Conservation (phyloP, 225 moss, liverwort and hornwort species). For the Physcomitrium patens region DNA sequence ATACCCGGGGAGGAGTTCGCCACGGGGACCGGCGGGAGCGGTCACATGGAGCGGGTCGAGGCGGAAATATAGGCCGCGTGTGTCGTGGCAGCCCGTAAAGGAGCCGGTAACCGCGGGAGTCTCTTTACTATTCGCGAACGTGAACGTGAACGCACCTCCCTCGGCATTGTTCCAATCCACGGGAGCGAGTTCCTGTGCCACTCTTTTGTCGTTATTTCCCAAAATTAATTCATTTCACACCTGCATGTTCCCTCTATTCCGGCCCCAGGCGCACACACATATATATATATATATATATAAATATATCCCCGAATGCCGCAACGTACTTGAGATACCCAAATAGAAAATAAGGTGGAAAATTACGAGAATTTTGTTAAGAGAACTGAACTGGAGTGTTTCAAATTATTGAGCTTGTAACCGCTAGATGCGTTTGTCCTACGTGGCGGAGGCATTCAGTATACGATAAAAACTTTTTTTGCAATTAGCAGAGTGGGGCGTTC, state of each 20-base stretch:
- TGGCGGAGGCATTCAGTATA: not conserved
- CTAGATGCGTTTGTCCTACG: too few species aligned
- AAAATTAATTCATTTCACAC: not conserved
- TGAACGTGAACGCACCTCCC: too few species aligned
- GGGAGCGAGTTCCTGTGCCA: too few species aligned
- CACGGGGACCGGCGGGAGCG: not conserved
- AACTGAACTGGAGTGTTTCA: too few species aligned
- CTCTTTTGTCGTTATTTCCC: not conserved
- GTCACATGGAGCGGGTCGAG: not conserved
- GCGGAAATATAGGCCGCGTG: not conserved
- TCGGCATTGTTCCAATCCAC: too few species aligned
- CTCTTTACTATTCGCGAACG: not conserved
- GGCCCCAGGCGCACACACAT: not conserved
- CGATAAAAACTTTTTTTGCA: not conserved
- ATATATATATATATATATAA: too few species aligned
- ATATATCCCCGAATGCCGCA: not conserved
- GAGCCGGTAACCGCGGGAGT: not conserved
- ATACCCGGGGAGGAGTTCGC: too few species aligned
- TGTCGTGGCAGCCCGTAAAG: not conserved
- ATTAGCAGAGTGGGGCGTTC: not conserved
- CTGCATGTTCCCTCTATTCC: not conserved
- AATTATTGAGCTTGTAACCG: too few species aligned
- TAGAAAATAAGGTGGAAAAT: too few species aligned
- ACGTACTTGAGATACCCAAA: not conserved
- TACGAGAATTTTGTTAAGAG: too few species aligned